These are phyloP conservation scores for Elongisporangium prolatum DNA, from an alignment of 352 stramenopile genomes.

Conservation along the genomic window DNA sequence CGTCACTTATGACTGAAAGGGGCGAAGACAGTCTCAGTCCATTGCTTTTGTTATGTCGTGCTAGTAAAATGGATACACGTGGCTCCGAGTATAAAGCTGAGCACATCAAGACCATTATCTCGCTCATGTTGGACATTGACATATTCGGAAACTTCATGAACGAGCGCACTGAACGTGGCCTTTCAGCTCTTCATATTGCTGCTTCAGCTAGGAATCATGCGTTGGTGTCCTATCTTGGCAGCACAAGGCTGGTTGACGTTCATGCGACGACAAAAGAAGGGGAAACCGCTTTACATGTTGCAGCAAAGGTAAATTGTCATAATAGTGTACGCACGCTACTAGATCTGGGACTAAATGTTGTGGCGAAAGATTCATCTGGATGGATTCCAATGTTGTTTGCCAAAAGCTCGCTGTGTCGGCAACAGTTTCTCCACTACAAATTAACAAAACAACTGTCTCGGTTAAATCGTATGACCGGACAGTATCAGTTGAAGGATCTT, in stretches of 20 bases:
- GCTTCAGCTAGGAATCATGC: constrained; percentile 44
- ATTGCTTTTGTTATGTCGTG: constrained; percentile 41
- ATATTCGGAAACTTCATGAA: constrained; percentile 51
- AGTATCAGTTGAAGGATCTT: constrained; percentile 37
- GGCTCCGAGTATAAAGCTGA: background rate
- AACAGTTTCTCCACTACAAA: constrained; percentile 56
- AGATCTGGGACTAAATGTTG: constrained; percentile 23
- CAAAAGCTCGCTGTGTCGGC: constrained; percentile 16
- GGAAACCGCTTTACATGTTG: constrained; percentile 61
- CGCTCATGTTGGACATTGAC: constrained; percentile 52
- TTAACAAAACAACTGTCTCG: constrained; percentile 49
- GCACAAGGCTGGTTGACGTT: constrained; percentile 27
- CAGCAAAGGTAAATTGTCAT: constrained; percentile 23
- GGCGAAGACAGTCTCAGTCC: constrained; percentile 31
- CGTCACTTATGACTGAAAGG: constrained; percentile 30
- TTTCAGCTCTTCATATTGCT: constrained; percentile 48
- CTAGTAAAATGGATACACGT: background rate
- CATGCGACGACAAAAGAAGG: constrained; percentile 29
- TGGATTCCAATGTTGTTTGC: constrained; percentile 51
- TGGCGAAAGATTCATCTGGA: constrained; percentile 35
- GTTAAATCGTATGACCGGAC: constrained; percentile 42
- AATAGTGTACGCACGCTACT: constrained; percentile 39
- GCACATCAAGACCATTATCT: constrained; percentile 28
- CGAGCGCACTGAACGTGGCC: constrained; percentile 31
- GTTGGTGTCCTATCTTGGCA: constrained; percentile 30